Base-by-base conservation (phyloP, 2,329 filamentous ascomycete species). In the Ceratocystis albifundus region DNA sequence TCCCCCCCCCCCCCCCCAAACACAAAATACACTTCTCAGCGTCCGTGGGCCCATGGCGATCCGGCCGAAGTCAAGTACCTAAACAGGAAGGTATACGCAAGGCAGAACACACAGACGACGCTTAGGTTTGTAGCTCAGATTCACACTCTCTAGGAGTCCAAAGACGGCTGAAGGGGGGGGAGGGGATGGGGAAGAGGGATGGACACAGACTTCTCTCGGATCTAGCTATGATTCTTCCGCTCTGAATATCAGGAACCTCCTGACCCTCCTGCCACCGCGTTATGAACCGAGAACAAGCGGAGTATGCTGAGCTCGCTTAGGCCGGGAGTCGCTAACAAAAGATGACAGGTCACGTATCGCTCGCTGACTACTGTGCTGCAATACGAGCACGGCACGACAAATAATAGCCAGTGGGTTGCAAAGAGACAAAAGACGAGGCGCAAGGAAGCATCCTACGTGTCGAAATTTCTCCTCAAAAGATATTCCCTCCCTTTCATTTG, bases 81-180 rank as follows among this genome's bases (percentile, higher is more conserved):
- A 25, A 53, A 25, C 4, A 28, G 48, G 48, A 53, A 53, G 48
- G 48, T 53, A 10, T 53, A 53, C 22, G 48, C 48, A 50, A 22
- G 48, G n/a, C n/a, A 50, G 48, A 22, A 50, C 48, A 53, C 48
- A 53, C 48, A 25, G 48, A 53, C 48, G 48, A 53, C 10, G 48
- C 48, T 25, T 10, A 22, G 12, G 36, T 12, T 41, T 41, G 36
- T 41, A 41, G 36, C 12, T 41, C 10, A 41, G 36, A 41, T 41
- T 12, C 10, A 15, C 12, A 4, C 36, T 41, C 4, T 12, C 10
- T 41, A 12, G 10, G 36, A 41, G 36, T 41, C 4, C 36, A 12
- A 41, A 4, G 36, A 15, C 36, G 36, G 36, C 36, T 41, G 36
- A 41, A 3, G 10, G 36, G 36, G 3, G n/a, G n/a, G n/a, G n/a